phyloP scores from a whole-genome alignment of 2,329 filamentous ascomycete genomes.

The Microdochium bolleyi region DNA sequence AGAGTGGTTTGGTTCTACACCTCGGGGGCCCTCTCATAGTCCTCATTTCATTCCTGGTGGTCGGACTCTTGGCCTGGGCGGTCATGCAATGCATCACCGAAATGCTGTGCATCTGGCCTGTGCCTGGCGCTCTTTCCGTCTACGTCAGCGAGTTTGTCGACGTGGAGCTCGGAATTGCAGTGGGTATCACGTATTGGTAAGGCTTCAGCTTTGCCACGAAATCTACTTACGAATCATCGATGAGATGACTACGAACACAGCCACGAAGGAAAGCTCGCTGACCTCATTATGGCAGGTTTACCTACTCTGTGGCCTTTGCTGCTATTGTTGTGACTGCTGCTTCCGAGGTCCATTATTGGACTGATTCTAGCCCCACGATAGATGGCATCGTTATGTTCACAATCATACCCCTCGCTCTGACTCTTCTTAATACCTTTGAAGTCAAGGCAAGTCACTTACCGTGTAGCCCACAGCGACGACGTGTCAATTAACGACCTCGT shows the following conservation, averaged over 20 bases:
- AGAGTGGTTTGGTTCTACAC: slow-evolving; percentile 18
- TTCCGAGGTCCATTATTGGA: slow-evolving; percentile 16
- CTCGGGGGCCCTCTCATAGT: slow-evolving; percentile 16
- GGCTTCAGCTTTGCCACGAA: background rate
- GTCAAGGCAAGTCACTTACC: slow-evolving; percentile 10
- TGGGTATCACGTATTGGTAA: slow-evolving; percentile 23
- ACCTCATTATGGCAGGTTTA: slow-evolving; percentile 12
- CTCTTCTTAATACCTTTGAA: slow-evolving; percentile 12
- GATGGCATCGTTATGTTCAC: slow-evolving; percentile 12
- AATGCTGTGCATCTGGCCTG: slow-evolving; percentile 21
- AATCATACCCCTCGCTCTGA: slow-evolving; percentile 11
- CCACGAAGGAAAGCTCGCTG: background rate
- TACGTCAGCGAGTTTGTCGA: slow-evolving; percentile 24
- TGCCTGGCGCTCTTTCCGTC: slow-evolving; percentile 20
- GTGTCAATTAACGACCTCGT: background rate
- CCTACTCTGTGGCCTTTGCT: slow-evolving; percentile 17
- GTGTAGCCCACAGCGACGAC: background rate
- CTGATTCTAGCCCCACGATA: slow-evolving; percentile 5
- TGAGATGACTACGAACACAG: background rate
- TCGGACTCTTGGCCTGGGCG: slow-evolving; percentile 18
- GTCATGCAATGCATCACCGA: slow-evolving; percentile 23
- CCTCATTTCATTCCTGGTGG: slow-evolving; percentile 16
- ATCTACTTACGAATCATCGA: background rate
- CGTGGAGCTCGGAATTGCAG: slow-evolving; percentile 19
- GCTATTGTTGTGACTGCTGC: slow-evolving; percentile 14